A percentile compares a stretch with the other conserved stretches of the same genome.
These are phyloP conservation scores for Colletotrichum trifolii DNA, from an alignment of 2,329 filamentous ascomycete genomes.

Conservation along the genomic window DNA sequence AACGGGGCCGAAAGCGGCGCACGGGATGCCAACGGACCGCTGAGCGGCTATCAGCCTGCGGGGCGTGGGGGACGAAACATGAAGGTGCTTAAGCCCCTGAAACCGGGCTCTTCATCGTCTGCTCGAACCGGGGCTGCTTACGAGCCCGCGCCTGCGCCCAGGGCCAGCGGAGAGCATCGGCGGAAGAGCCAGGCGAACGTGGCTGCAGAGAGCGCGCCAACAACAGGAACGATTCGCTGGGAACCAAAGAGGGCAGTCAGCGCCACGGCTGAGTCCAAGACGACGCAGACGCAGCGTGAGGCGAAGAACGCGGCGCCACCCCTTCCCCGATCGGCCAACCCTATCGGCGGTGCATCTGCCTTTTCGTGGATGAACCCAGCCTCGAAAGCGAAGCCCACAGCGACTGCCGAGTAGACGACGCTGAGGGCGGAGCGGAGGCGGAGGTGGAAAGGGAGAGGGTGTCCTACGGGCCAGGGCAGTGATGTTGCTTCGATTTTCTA, in stretches of 20 bases:
- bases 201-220: constrained; percentile 65
- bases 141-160: constrained; percentile 60
- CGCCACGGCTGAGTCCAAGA: constrained; percentile 45
- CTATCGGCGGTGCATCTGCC: constrained; percentile 90
- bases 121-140: constrained; percentile 62
- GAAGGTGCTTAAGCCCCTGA: constrained; percentile 88
- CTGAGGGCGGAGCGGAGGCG: constrained; percentile 1
- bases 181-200: constrained; percentile 63
- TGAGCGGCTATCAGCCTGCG: constrained; percentile 77
- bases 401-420: constrained; percentile 34
- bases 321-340: constrained; percentile 76
- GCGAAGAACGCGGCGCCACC: constrained; percentile 51
- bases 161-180: constrained; percentile 60
- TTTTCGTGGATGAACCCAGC: constrained; percentile 88
- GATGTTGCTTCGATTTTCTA: constrained; percentile 33
- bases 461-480: constrained; percentile 19
- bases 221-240: constrained; percentile 57
- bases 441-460: constrained; percentile 8
- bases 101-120: constrained; percentile 63
- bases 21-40: constrained; percentile 61
- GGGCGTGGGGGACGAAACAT: constrained; percentile 75
- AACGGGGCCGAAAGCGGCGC: constrained; percentile 63
- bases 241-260: constrained; percentile 63
- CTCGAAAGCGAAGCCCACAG: constrained; percentile 55
- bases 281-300: constrained; percentile 37